Base-by-base conservation (phyloP, 2,329 filamentous ascomycete species). In the Phialophora verrucosa region DNA sequence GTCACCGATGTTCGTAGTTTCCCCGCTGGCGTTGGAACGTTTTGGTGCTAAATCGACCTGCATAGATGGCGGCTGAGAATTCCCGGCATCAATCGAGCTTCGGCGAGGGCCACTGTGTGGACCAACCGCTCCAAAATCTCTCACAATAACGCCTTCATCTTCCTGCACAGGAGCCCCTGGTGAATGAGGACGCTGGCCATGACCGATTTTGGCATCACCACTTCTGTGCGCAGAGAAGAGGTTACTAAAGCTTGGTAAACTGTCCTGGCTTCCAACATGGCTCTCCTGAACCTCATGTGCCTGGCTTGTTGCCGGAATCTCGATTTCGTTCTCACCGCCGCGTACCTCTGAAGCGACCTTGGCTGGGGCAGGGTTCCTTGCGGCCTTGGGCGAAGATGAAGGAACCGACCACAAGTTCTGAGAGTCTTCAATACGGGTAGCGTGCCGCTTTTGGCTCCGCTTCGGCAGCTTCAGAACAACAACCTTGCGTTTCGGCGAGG, bases 401-500 rank as follows among this genome's bases (percentile, higher is more conserved):
- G 68, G 70, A 17, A 73, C 54, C 4, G 71, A 71, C 66, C 69
- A 71, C 10, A 71, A 12, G 50, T 67, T 49, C 59, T 71, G 68
- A 14, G 69, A 69, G 32, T 71, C 62, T 25, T 69, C 71, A 44
- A 69, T 57, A 8, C 59, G 55, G 14, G 59, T 8, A 14, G 38
- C 20, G 29, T 27, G 59, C 56, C 42, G 68, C 38, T 25, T 8
- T 35, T 17, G 20, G 7, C 31, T 44, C 17, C 65, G 61, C 47
- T 68, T 68, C 7, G 65, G 64, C 17, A 71, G 63, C 44, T 70
- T 72, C 38, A 70, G 58, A 29, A 65, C 49, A 17, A 70, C 59
- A 23, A 70, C 59, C 62, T 70, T 73, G 17, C 62, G 51, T 25
- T 60, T 57, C 3, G 47, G 47, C 17, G 63, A 63, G 1, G 31